Base-by-base conservation (phyloP, 2,329 filamentous ascomycete genomes). In the Alternaria postmessia region DNA sequence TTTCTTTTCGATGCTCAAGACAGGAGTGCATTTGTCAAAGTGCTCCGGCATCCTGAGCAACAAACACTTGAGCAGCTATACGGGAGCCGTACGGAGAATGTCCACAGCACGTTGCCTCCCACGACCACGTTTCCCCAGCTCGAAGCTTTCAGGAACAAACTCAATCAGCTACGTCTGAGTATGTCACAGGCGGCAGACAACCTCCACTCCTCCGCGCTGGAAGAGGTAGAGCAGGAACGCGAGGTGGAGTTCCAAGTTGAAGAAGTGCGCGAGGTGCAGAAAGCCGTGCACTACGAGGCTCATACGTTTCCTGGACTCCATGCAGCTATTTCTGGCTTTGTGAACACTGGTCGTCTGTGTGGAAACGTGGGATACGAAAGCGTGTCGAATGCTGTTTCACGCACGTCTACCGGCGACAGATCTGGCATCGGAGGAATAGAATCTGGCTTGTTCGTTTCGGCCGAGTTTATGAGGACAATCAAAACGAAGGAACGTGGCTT, bases 191-290 rank as follows among this genome's bases (percentile, higher is more conserved):
- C 41, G 38, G 51, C 41, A 44, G 24, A 14, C 6, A n/a, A 34
- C 7, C 39, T 54, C 14, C 73, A 82, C 49, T 79, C 75, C 0
- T 83, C 83, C 0, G 83, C 84, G 0, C 72, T 90, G 0, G 81
- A 88, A 49, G 87, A 90, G 58, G 87, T 82, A 5, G 80, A 83
- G 54, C 80, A 82, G 61, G 86, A 89, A 64, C 78, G 87, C 16
- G 86, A 89, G 62, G 82, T 88, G 0, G 85, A 83, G 3, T 82
- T 84, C 20, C 82, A 89, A 78, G 81, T 88, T 0, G 85, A 89
- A 57, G 75, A 81, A 12, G 81, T 87, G 0, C 83, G 86, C 1
- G 80, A 88, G 61, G 76, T 84, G 5, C 81, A 88, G 65, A 83
- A 80, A 32, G 82, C 81, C 0, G 24, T 69, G 0, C 71, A 79